Evolutionary conservation across 1,284 basidiomycete genomes (phyloP).

Genomic region (Heliocybe sulcata): DNA sequence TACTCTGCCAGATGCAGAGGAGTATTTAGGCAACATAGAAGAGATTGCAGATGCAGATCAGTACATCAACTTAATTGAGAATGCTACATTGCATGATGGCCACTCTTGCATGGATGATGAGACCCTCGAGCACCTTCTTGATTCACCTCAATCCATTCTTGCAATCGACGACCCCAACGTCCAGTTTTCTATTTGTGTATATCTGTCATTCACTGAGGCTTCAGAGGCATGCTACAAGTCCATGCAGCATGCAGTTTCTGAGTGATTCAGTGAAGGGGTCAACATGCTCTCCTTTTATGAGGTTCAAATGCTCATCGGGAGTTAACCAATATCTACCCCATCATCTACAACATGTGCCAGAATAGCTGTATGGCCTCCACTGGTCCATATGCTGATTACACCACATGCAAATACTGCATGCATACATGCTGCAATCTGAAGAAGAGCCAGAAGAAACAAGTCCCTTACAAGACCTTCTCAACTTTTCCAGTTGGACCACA

Average conservation of each 20-base stretch:
- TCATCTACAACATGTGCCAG: slow-evolving; percentile 22
- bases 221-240: slow-evolving; percentile 18
- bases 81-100: background rate
- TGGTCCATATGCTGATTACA: background rate
- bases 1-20: background rate
- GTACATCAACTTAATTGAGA: background rate
- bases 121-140: slow-evolving; percentile 1
- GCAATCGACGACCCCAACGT: slow-evolving; percentile 1
- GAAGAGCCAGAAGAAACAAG: background rate
- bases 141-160: slow-evolving; percentile 3
- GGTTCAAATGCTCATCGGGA: slow-evolving; percentile 14
- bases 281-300: slow-evolving; percentile 17
- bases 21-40: background rate
- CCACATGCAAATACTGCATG: background rate
- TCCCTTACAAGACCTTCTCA: slow-evolving; percentile 9
- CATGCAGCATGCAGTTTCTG: slow-evolving; percentile 10
- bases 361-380: slow-evolving; percentile 8
- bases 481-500: slow-evolving; percentile 16
- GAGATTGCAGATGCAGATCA: background rate
- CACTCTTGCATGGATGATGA: background rate
- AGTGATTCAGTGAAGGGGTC: slow-evolving; percentile 14
- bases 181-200: slow-evolving; percentile 10
- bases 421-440: background rate
- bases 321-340: slow-evolving; percentile 20
- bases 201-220: slow-evolving; percentile 13